Conservation (phyloP, 305 asterid genomes). For the Solanum hybrid region DNA sequence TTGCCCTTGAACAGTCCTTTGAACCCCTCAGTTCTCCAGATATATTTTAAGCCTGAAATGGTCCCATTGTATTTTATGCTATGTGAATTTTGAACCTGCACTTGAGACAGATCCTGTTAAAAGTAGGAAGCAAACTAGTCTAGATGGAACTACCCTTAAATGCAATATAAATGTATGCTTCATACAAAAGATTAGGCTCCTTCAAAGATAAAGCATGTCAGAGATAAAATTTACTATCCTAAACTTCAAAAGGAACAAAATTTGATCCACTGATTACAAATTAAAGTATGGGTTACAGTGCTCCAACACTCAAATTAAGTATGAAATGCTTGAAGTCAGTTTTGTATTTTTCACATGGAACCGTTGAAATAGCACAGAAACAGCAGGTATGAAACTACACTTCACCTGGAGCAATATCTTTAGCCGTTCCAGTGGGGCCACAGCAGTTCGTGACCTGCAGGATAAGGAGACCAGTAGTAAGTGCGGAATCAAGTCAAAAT, state of each 20-base stretch:
- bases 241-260: not conserved
- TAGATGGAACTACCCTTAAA: not conserved
- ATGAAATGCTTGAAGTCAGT: not conserved
- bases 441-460: conserved; percentile 85
- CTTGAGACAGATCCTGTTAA: not conserved
- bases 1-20: conserved; percentile 89
- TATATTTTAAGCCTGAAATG: conserved; percentile 80
- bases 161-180: not conserved
- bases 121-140: not conserved
- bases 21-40: conserved; percentile 86
- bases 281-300: not conserved
- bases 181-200: not conserved
- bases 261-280: not conserved
- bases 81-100: conserved; percentile 95
- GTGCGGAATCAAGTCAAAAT: not conserved
- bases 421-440: conserved; percentile 85
- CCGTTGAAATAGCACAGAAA: not conserved
- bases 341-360: not conserved
- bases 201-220: not conserved
- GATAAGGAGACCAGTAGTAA: conserved; percentile 3
- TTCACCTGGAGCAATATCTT: conserved; percentile 81
- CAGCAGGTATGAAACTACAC: not conserved
- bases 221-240: not conserved
- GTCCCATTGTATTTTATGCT: conserved; percentile 82
- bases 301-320: not conserved